Base-by-base conservation (phyloP, 306 rosid species). In the Trifolium fragiferum region DNA sequence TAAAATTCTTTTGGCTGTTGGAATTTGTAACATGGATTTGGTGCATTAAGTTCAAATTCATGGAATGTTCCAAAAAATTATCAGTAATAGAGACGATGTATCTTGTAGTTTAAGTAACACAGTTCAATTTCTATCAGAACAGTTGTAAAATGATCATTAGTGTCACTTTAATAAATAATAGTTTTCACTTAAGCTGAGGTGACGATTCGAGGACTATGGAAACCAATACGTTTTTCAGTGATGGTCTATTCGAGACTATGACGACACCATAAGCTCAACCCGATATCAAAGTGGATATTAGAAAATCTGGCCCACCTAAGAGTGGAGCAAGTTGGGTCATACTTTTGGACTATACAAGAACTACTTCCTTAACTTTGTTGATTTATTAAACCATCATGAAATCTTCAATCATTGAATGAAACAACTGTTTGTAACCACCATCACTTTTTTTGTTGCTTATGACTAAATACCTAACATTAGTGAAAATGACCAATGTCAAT, bases 401-500 rank as follows among this genome's bases (percentile, higher is more conserved):
- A 74, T 43, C 54, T 50, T 68, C 25, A 51, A 49, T 78, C 10
- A 63, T 76, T 20, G 40, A 61, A 71, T 49, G 60, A 64, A 64
- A 21, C 37, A 73, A 59, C 43, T 33, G 41, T 49, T 54, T 40
- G 14, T 13, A 44, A 44, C 47, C 40, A 62, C 61, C 84, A 38
- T 67, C 47, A 64, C 72, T 74, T 35, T 66, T 67, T 65, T 70
- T 58, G 49, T 46, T 60, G 79, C 47, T 76, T 50, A 43, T 70
- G 76, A 35, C 38, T 37, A 11, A 43, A 72, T 66, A 72, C 82
- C 77, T 76, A 84, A 76, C 74, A 76, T 53, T 57, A 25, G 43
- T 80, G 82, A 68, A 70, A 67, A 71, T 76, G 44, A 67, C 59
- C 59, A 47, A 14, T 21, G 68, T 72, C 79, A 83, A 76, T 66